Evolutionary conservation across 306 rosid species (phyloP), one percentile per base, ranked within the genome.

Genomic region (Casuarina glauca): DNA sequence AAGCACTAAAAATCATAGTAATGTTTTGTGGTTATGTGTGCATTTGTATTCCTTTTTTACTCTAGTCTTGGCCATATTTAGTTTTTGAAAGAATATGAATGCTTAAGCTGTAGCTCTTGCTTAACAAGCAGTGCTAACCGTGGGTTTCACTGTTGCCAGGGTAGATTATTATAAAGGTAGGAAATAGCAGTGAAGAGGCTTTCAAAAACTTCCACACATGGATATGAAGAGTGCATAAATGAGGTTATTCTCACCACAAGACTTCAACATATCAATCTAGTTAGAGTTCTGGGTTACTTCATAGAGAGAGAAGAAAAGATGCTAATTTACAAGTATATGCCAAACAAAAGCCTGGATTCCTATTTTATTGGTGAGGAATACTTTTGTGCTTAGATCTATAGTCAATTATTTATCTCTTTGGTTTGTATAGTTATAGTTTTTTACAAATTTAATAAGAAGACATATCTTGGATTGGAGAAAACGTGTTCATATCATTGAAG

Each of bases 191-290:
- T 84, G 13, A 88, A 88, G 72, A 72, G 88, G 60, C 88, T 86
- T 35, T 86, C 92, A n/a, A 66, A 78, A 71, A 80, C 76, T 73
- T 86, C 90, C 48, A 76, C 46, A 46, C 92, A 86, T 86, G 89
- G 87, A 52, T 76, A 78, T 42, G 88, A 76, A 76, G 84, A 81
- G 78, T 76, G 76, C 45, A 39, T 44, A 53, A 88, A 88, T 66
- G 89, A 88, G 71, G 78, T 88, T 44, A 58, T 76, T 0, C 86
- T 89, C 66, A 84, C 87, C 5, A 87, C 90, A 80, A 84, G 63
- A n/a, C 74, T 86, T 32, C 93, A 86, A 19, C 93, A 89, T 73
- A 84, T 86, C 48, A 89, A 89, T 82, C 84, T 89, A 54, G 89
- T 84, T 61, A 80, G 89, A 49, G 83, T 89, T 78, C 9, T 84